Percentiles rank a stretch among this genome's conserved stretches.
These are phyloP conservation scores for Ganoderma lucidum DNA, from an alignment of 1,284 basidiomycete species.

Conservation along the genomic window DNA sequence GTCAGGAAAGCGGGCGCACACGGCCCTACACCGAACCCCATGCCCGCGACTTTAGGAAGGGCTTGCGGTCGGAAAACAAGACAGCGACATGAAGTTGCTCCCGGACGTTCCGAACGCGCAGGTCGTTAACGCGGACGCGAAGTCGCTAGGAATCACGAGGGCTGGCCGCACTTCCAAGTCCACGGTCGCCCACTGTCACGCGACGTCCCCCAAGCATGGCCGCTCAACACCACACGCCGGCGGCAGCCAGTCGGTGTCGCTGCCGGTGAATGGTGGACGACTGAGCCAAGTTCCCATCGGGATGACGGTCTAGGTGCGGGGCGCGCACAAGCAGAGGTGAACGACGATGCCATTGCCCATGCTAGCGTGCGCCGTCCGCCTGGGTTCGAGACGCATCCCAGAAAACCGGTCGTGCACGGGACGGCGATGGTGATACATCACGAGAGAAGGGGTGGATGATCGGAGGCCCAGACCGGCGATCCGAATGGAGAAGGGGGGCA, in stretches of 20 bases:
- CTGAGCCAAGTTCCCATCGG: neutral
- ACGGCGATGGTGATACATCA: conserved; percentile 18
- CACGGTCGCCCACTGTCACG: neutral
- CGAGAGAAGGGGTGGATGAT: neutral
- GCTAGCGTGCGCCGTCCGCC: neutral
- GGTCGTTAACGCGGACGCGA: neutral
- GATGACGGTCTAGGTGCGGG: neutral
- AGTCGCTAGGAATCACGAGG: neutral
- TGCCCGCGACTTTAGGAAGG: neutral
- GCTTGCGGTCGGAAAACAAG: neutral
- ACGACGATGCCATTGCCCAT: neutral
- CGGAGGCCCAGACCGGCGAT: conserved; percentile 4
- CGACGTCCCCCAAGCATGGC: conserved; percentile 1
- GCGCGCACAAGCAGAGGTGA: neutral
- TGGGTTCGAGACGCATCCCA: neutral
- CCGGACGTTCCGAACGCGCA: neutral
- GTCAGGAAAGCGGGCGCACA: neutral
- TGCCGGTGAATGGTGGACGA: conserved; percentile 9
- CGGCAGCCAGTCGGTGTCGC: conserved; percentile 6
- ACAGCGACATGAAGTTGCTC: neutral
- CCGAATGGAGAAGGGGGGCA: conserved; percentile 3
- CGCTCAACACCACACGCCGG: neutral
- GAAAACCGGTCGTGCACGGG: neutral
- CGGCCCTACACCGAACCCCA: neutral
- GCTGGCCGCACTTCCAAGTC: neutral